Conservation (phyloP, 2,329 filamentous ascomycete genomes). For the Fusarium pininemorale region DNA sequence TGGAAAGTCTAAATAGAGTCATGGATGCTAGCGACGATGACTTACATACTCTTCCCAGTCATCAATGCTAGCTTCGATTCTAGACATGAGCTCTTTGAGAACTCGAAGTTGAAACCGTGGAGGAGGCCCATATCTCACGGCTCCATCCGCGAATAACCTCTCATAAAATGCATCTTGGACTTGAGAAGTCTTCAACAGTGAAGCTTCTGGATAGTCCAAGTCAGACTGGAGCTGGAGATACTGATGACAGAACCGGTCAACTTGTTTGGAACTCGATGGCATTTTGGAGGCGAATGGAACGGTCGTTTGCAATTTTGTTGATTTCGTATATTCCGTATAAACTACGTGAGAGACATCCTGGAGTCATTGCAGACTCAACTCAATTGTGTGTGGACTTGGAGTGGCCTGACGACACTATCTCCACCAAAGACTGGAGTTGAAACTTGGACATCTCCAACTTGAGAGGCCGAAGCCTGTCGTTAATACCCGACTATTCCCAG, state of each 20-base stretch:
- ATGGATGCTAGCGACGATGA: constrained; percentile 21
- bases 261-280: constrained; percentile 33
- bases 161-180: constrained; percentile 74
- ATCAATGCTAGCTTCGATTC: constrained; percentile 77
- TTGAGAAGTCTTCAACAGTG: constrained; percentile 65
- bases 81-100: constrained; percentile 75
- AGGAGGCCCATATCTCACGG: constrained; percentile 67
- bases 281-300: constrained; percentile 7
- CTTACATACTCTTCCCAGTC: constrained; percentile 91
- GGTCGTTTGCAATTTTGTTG: neutral
- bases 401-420: constrained; percentile 26
- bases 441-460: constrained; percentile 19
- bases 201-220: constrained; percentile 70
- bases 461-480: neutral
- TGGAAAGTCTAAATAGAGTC: neutral
- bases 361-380: constrained; percentile 9
- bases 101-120: constrained; percentile 75
- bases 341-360: constrained; percentile 12
- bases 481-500: constrained; percentile 19
- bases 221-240: constrained; percentile 78
- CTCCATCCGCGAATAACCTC: constrained; percentile 70
- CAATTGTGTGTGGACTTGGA: constrained; percentile 25
- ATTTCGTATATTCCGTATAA: constrained; percentile 3
- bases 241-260: constrained; percentile 72
- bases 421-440: constrained; percentile 36